phyloP scores from a whole-genome alignment of 208 protist genomes.

The Leptomonas pyrrhocoris region DNA sequence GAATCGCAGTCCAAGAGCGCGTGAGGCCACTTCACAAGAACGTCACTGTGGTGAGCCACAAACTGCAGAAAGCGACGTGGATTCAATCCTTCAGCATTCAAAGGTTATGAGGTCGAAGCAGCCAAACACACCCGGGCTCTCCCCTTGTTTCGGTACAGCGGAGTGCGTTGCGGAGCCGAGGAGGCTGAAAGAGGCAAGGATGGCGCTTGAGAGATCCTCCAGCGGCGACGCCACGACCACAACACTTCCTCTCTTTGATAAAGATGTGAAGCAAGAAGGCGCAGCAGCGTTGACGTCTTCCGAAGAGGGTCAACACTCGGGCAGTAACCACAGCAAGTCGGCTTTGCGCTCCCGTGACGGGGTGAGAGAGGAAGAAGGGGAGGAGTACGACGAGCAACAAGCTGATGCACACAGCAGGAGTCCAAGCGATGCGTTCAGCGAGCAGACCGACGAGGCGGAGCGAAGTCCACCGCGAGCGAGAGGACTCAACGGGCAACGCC shows the following conservation, averaged over 20 bases:
- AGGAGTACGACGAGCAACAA: no score
- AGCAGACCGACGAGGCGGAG: neutral
- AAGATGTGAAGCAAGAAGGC: no score
- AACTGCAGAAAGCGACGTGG: neutral
- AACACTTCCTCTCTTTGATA: no score
- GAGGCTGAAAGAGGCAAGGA: neutral
- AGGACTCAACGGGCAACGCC: neutral
- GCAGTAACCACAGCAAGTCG: no score
- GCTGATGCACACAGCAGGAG: no score
- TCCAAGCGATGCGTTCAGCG: neutral
- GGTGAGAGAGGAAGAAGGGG: no score
- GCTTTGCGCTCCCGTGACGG: no score
- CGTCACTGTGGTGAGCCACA: neutral
- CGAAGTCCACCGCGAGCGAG: neutral
- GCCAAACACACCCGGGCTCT: neutral
- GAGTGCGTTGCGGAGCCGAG: neutral
- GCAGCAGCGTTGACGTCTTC: no score
- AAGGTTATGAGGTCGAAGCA: neutral
- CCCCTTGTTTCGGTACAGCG: neutral
- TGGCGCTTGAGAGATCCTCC: neutral
- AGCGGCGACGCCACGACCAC: neutral
- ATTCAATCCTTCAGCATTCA: neutral
- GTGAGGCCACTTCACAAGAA: neutral
- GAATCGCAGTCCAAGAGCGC: neutral
- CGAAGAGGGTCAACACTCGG: no score